Evolutionary conservation across 139 green algal species (phyloP).

Genomic region (Closterium sp.): DNA sequence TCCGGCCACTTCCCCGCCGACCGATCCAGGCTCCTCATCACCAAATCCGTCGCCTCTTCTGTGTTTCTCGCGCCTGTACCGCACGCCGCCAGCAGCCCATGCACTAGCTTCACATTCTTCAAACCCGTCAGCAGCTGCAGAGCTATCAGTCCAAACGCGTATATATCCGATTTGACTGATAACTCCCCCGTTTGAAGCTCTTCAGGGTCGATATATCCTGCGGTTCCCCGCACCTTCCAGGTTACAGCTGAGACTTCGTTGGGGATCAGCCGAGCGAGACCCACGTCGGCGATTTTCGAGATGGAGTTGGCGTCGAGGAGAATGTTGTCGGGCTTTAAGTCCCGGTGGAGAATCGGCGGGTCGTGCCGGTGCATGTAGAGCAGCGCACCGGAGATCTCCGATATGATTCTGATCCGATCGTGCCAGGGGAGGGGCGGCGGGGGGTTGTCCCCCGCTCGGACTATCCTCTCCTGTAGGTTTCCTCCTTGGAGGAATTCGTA

Average conservation of each 20-base stretch:
- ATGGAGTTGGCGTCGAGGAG: conserved; percentile 25
- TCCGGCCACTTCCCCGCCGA: not conserved
- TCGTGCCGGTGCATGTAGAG: conserved; percentile 32
- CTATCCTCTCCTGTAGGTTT: conserved; percentile 54
- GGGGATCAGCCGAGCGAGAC: conserved; percentile 20
- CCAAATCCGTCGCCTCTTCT: not conserved
- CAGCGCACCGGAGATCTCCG: conserved; percentile 25
- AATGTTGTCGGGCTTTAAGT: conserved; percentile 39
- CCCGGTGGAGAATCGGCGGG: conserved; percentile 15
- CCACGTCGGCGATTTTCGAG: conserved; percentile 32
- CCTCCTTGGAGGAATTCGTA: conserved; percentile 61
- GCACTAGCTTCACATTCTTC: not conserved
- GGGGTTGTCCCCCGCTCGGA: conserved; percentile 15
- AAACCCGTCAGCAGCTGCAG: conserved; percentile 35
- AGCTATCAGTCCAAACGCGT: conserved; percentile 35
- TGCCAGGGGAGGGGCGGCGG: conserved; percentile 8
- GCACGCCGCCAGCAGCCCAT: not conserved
- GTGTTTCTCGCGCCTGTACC: conserved; percentile 5
- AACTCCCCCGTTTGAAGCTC: conserved; percentile 15
- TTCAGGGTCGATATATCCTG: conserved; percentile 46
- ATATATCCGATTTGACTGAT: conserved; percentile 21
- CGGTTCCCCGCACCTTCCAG: conserved; percentile 16
- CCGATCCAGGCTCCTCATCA: conserved; percentile 17
- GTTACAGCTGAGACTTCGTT: conserved; percentile 16
- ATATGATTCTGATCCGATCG: conserved; percentile 31